phyloP scores from a whole-genome alignment of 176 grass and related monocot genomes.

The Guadua angustifolia region DNA sequence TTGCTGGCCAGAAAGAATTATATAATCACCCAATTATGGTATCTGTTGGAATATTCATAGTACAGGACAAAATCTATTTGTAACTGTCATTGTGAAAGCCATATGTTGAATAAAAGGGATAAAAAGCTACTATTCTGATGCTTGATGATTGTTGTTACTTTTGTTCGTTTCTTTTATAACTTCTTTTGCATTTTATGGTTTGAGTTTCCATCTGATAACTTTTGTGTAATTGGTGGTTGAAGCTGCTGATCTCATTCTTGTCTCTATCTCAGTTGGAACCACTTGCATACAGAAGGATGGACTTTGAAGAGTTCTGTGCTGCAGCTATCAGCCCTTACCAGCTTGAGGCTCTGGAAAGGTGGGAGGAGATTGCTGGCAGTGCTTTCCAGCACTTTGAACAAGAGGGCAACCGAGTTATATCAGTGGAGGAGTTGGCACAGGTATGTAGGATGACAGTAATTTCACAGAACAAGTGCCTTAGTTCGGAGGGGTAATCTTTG shows the following conservation, averaged over 20 bases:
- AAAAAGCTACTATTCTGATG: neutral
- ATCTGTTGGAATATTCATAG: neutral
- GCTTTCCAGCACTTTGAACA: constrained; percentile 90
- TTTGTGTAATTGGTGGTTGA: constrained; percentile 22
- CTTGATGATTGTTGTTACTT: constrained; percentile 1
- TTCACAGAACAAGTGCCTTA: neutral
- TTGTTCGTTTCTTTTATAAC: constrained; percentile 1
- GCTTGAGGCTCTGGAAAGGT: constrained; percentile 91
- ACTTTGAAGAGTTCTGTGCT: constrained; percentile 97
- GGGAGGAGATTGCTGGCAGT: constrained; percentile 94
- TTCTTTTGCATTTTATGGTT: neutral
- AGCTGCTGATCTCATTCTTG: constrained; percentile 26
- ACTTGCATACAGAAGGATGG: constrained; percentile 83
- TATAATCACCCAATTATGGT: neutral
- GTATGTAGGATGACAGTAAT: constrained; percentile 41
- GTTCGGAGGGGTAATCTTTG: neutral
- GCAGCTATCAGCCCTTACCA: constrained; percentile 94
- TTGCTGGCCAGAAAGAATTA: neutral
- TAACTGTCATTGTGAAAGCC: constrained; percentile 13
- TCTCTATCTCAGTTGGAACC: constrained; percentile 75
- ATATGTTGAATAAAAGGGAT: neutral
- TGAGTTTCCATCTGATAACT: neutral
- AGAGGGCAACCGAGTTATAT: constrained; percentile 87
- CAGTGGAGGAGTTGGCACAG: constrained; percentile 86
- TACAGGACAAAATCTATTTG: neutral